Evolutionary conservation across 306 rosid genomes (phyloP).

Genomic region (Luffa aegyptiaca): DNA sequence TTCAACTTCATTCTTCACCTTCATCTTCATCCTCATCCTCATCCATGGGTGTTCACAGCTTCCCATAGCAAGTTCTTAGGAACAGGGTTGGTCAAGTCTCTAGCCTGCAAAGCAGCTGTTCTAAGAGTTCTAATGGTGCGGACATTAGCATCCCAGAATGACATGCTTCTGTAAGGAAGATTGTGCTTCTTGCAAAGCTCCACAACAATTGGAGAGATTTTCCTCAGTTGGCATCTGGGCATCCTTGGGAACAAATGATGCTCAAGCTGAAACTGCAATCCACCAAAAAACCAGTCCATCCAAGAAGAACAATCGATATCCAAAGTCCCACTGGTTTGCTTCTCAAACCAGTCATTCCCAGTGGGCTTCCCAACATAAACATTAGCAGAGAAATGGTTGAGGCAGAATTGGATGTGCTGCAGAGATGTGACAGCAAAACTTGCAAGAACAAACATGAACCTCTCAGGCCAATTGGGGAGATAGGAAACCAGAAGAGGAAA

Average conservation of each 20-base stretch:
- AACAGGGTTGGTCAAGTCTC: slow-evolving; percentile 26
- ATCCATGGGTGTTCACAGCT: slow-evolving; percentile 42
- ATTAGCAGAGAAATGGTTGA: slow-evolving; percentile 43
- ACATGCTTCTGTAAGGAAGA: slow-evolving; percentile 36
- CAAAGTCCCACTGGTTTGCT: slow-evolving; percentile 36
- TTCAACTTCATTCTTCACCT: neutral
- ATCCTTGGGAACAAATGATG: slow-evolving; percentile 39
- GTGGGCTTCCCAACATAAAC: slow-evolving; percentile 29
- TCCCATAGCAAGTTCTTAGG: slow-evolving; percentile 44
- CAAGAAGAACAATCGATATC: slow-evolving; percentile 33
- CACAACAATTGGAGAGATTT: slow-evolving; percentile 25
- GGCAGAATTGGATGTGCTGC: slow-evolving; percentile 36
- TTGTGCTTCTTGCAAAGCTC: slow-evolving; percentile 40
- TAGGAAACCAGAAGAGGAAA: slow-evolving; percentile 23
- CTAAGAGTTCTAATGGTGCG: slow-evolving; percentile 27
- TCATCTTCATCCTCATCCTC: neutral
- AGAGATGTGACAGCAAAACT: slow-evolving; percentile 27
- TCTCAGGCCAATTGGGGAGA: slow-evolving; percentile 23
- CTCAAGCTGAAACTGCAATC: slow-evolving; percentile 44
- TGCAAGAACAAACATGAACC: slow-evolving; percentile 20
- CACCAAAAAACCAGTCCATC: slow-evolving; percentile 44
- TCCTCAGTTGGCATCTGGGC: slow-evolving; percentile 39
- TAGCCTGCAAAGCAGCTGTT: slow-evolving; percentile 40
- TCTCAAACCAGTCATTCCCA: slow-evolving; percentile 39
- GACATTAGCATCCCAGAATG: slow-evolving; percentile 35